phyloP scores from a whole-genome alignment of 2,329 filamentous ascomycete species.

The Diaporthe nobilis region DNA sequence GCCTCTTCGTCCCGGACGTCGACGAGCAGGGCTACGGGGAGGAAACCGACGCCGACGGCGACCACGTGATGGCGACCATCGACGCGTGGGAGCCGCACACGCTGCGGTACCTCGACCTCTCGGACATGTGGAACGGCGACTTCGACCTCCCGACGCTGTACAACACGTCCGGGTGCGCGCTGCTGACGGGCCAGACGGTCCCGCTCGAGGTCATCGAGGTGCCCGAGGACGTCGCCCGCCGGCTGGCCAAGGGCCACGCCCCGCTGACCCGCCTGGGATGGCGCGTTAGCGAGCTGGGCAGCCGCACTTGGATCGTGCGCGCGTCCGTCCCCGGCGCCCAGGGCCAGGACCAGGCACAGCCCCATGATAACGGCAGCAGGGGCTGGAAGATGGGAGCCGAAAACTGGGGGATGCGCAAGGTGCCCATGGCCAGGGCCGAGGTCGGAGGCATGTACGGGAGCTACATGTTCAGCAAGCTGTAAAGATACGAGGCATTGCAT shows the following conservation, averaged over 20 bases:
- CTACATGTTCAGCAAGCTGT: constrained; percentile 74
- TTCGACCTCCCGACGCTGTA: constrained; percentile 71
- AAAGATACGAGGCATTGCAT: constrained; percentile 42
- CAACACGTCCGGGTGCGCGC: constrained; percentile 60
- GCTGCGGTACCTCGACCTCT: constrained; percentile 83
- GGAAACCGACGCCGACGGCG: constrained; percentile 35
- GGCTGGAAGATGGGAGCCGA: constrained; percentile 88
- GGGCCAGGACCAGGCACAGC: constrained; percentile 43
- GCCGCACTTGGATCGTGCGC: constrained; percentile 78
- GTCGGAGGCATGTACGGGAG: constrained; percentile 94
- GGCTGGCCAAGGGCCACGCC: constrained; percentile 73
- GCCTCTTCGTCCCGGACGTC: constrained; percentile 70
- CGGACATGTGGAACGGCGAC: constrained; percentile 75
- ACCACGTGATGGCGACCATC: constrained; percentile 39
- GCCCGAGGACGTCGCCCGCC: constrained; percentile 75
- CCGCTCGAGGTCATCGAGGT: constrained; percentile 85
- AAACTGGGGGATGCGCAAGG: constrained; percentile 89
- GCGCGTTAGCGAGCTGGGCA: constrained; percentile 78
- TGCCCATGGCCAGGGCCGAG: constrained; percentile 92
- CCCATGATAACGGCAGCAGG: constrained; percentile 69
- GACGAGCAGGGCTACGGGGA: background rate
- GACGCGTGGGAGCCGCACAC: constrained; percentile 68
- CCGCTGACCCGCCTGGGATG: constrained; percentile 76
- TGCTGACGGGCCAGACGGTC: constrained; percentile 72
- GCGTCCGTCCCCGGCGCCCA: constrained; percentile 51